phyloP scores from a whole-genome alignment of 2,329 filamentous ascomycete genomes.

The Hypoxylon rubiginosum region DNA sequence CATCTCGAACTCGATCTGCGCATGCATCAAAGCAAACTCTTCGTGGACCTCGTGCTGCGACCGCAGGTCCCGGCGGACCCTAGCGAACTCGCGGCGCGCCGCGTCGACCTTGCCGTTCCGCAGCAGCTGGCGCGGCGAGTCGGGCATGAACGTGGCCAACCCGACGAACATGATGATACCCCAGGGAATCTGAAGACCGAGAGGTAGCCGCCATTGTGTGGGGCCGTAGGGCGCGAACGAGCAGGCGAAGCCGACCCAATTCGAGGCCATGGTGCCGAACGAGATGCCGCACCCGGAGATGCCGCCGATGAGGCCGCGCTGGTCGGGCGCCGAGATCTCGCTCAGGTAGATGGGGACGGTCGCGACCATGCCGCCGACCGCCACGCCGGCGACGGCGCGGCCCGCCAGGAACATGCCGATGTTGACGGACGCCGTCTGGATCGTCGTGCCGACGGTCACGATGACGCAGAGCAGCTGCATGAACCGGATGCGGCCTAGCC shows the following conservation, averaged over 20 bases:
- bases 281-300: slow-evolving; percentile 67
- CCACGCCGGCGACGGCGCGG: slow-evolving; percentile 61
- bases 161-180: slow-evolving; percentile 68
- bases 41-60: slow-evolving; percentile 60
- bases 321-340: slow-evolving; percentile 64
- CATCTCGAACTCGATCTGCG: slow-evolving; percentile 70
- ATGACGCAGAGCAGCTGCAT: slow-evolving; percentile 67
- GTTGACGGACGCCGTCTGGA: slow-evolving; percentile 68
- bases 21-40: slow-evolving; percentile 67
- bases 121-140: slow-evolving; percentile 67
- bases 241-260: slow-evolving; percentile 70
- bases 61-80: slow-evolving; percentile 61
- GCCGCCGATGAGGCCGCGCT: slow-evolving; percentile 67
- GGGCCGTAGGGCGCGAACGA: slow-evolving; percentile 66
- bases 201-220: slow-evolving; percentile 67
- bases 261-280: slow-evolving; percentile 68
- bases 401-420: slow-evolving; percentile 68
- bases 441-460: slow-evolving; percentile 66
- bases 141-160: slow-evolving; percentile 67
- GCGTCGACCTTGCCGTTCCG: slow-evolving; percentile 62
- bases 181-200: slow-evolving; percentile 69
- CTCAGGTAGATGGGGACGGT: slow-evolving; percentile 69
- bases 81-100: slow-evolving; percentile 62
- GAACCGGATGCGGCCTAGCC: slow-evolving; percentile 65
- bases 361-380: slow-evolving; percentile 60